phyloP scores from a whole-genome alignment of 495 filamentous ascomycete species.

The Trichocladium uniseriatum region DNA sequence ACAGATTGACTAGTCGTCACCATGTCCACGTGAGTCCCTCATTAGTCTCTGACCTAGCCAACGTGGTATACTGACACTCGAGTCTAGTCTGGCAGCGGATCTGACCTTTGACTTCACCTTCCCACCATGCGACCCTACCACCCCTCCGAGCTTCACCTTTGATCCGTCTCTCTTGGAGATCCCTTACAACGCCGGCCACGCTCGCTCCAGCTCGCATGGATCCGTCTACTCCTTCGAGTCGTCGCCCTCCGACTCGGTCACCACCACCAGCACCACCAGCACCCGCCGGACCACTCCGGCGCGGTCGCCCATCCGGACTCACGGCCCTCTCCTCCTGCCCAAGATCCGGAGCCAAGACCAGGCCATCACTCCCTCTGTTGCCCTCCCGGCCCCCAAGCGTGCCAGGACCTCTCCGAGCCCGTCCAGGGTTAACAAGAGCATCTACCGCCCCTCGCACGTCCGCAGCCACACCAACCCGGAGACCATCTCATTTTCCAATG shows the following conservation, averaged over 20 bases:
- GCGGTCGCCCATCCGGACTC: slow-evolving; percentile 64
- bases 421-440: slow-evolving; percentile 17
- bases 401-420: slow-evolving; percentile 30
- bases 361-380: slow-evolving; percentile 39
- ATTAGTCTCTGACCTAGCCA: not conserved
- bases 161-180: slow-evolving; percentile 45
- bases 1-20: slow-evolving; percentile 27
- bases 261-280: slow-evolving; percentile 34
- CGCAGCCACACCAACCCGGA: slow-evolving; percentile 63
- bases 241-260: slow-evolving; percentile 61
- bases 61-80: not conserved
- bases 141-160: slow-evolving; percentile 45
- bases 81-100: slow-evolving; percentile 39
- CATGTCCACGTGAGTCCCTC: slow-evolving; percentile 43
- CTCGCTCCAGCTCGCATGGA: slow-evolving; percentile 45
- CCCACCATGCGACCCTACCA: slow-evolving; percentile 37
- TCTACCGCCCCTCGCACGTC: slow-evolving; percentile 43
- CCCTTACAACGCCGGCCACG: slow-evolving; percentile 37
- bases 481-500: slow-evolving; percentile 44
- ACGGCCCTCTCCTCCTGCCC: slow-evolving; percentile 74
- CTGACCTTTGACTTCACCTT: slow-evolving; percentile 46
- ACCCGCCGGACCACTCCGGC: slow-evolving; percentile 66
- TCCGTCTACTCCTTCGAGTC: slow-evolving; percentile 54
- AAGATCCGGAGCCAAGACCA: slow-evolving; percentile 84
- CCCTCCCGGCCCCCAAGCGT: slow-evolving; percentile 32